Base-by-base conservation (phyloP, 768 basidiomycete genomes). In the Symmetrospora coprosmae region DNA sequence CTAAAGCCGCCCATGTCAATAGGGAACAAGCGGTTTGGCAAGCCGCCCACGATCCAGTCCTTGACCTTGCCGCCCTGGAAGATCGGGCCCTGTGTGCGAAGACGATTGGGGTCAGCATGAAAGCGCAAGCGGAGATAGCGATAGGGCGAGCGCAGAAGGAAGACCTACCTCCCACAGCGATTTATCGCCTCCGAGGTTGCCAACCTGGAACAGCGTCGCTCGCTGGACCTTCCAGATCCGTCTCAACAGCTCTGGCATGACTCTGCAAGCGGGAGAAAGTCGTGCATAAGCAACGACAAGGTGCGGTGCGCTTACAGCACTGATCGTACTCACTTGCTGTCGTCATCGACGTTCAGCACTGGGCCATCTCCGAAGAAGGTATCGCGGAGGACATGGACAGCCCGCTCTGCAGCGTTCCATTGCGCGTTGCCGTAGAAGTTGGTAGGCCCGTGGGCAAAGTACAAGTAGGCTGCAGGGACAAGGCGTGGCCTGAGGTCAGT, bases 1-100 rank as follows among this genome's bases (percentile, higher is more conserved):
- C 31, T 35, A 50, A 50, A 50, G 6, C 49, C 49, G 33, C 38
- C 38, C 49, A 50, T 50, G 31, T 50, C 49, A 17, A 50, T 21
- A 5, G 49, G 49, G 21, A 50, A 50, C 13, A 50, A 13, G 5
- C 49, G 49, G n/a, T 50, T 35, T 3, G 49, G 28, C 11, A 50
- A 35, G 2, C 49, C 49, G 13, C 49, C 49, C 23, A 50, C n/a
- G 3, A 30, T 30, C 49, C 49, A 50, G 14, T 50, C 23, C 17
- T 50, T 21, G 17, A 34, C 31, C 14, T 30, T 31, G 7, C 49
- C 49, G 31, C 38, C 38, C 33, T 50, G 33, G n/a, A 21, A 50
- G 23, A 50, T 50, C 14, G 31, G 28, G 9, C 49, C 49, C 21
- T 50, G 31, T 35, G 31, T 35, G 33, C n/a, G 33, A 9, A 13